These are phyloP conservation scores for Penicillium sp. DNA, from an alignment of 2,329 filamentous ascomycete species.

Conservation along the genomic window DNA sequence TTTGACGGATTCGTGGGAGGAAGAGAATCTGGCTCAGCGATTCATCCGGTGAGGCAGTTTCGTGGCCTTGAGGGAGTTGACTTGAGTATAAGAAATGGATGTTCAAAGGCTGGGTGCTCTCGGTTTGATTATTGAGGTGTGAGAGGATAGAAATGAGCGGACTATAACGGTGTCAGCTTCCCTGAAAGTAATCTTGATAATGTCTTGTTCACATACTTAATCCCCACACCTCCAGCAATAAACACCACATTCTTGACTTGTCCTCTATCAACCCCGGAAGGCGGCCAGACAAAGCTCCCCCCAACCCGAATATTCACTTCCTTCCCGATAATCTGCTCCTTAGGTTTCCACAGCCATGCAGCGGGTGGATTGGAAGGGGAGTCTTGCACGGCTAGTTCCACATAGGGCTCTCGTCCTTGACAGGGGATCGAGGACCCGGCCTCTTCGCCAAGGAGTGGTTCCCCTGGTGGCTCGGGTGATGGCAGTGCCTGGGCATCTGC, in stretches of 20 bases:
- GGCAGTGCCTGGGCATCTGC: conserved; percentile 54
- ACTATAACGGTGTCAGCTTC: conserved; percentile 43
- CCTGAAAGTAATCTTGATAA: not conserved
- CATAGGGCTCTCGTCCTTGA: conserved; percentile 54
- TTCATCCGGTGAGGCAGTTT: conserved; percentile 18
- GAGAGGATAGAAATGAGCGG: conserved; percentile 77
- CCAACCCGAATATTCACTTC: conserved; percentile 74
- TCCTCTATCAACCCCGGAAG: conserved; percentile 47
- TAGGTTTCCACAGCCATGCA: conserved; percentile 73
- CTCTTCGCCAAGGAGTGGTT: conserved; percentile 29
- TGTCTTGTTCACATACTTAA: conserved; percentile 63
- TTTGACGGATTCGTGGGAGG: conserved; percentile 52
- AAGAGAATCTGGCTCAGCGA: conserved; percentile 52
- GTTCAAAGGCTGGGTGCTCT: conserved; percentile 49
- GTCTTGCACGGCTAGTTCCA: conserved; percentile 80
- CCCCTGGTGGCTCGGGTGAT: conserved; percentile 28
- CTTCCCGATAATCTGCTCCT: conserved; percentile 62
- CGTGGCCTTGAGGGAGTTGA: conserved; percentile 43
- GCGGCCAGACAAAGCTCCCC: conserved; percentile 81
- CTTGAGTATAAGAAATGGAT: conserved; percentile 70
- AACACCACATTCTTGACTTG: conserved; percentile 69
- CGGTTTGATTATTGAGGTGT: conserved; percentile 56
- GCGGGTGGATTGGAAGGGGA: conserved; percentile 75
- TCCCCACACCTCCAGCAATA: conserved; percentile 80
- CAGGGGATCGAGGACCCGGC: conserved; percentile 30